phyloP scores from a whole-genome alignment of 2,329 filamentous ascomycete species.

The Ophiostoma novo-ulmi region DNA sequence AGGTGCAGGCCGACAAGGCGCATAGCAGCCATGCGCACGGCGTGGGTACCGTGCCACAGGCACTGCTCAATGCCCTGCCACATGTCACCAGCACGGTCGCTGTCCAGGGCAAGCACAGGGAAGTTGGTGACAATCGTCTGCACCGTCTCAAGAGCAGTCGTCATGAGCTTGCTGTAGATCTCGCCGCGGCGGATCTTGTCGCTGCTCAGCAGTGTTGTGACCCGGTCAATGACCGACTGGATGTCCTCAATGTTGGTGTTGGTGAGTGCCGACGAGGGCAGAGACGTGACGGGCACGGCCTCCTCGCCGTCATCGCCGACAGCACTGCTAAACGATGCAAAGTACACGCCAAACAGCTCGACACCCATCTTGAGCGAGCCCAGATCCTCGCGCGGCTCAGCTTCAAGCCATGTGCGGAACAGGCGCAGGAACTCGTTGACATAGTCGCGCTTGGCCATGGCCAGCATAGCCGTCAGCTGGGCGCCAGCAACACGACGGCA shows the following conservation, averaged over 20 bases:
- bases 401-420: conserved; percentile 67
- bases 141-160: conserved; percentile 66
- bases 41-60: conserved; percentile 65
- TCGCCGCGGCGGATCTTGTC: conserved; percentile 53
- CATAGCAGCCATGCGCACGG: conserved; percentile 72
- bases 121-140: conserved; percentile 62
- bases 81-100: conserved; percentile 45
- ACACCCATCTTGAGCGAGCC: conserved; percentile 59
- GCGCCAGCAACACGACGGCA: conserved; percentile 78
- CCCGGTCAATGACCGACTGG: conserved; percentile 53
- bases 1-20: conserved; percentile 73
- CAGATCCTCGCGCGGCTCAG: conserved; percentile 46
- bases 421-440: conserved; percentile 65
- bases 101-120: conserved; percentile 58
- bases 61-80: conserved; percentile 67
- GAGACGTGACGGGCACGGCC: conserved; percentile 6
- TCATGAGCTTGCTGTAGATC: conserved; percentile 51
- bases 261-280: conserved; percentile 29
- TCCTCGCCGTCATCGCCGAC: background rate
- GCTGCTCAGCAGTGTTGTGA: conserved; percentile 49
- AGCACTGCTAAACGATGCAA: conserved; percentile 52
- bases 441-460: conserved; percentile 67
- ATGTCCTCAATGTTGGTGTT: conserved; percentile 63
- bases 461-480: conserved; percentile 75
- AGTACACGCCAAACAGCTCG: conserved; percentile 77